A percentile compares a stretch with the other conserved stretches of the same genome.
Conservation (phyloP, 371 early-diverging fungal species). For the Haplosporangium sp. region DNA sequence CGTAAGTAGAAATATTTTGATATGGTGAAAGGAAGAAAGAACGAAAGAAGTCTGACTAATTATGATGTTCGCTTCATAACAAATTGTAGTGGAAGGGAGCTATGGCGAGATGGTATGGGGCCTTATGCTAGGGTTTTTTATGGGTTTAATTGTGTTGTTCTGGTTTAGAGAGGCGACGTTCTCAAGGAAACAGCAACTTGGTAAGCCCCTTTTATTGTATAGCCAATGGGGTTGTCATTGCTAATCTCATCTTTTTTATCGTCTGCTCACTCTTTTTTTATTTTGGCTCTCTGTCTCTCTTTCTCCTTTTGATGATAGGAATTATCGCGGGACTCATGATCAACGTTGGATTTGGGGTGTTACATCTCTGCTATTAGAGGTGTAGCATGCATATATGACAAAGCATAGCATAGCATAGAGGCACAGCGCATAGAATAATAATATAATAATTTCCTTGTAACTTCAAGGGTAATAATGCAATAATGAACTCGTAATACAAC, state of each 20-base stretch:
- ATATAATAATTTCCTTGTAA: too few species aligned
- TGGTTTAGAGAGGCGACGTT: slow-evolving; percentile 78
- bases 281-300: too few species aligned
- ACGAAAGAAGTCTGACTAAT: too few species aligned
- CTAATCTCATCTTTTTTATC: background rate
- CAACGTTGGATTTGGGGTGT: slow-evolving; percentile 73
- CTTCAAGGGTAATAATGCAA: too few species aligned
- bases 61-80: background rate
- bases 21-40: too few species aligned
- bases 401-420: too few species aligned
- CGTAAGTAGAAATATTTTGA: slow-evolving; percentile 43
- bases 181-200: slow-evolving; percentile 74
- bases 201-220: slow-evolving; percentile 43
- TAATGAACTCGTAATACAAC: too few species aligned
- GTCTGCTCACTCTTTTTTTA: too few species aligned
- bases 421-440: too few species aligned
- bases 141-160: slow-evolving; percentile 73
- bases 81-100: slow-evolving; percentile 61
- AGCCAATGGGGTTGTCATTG: background rate
- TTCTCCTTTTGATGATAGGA: slow-evolving; percentile 37
- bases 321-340: slow-evolving; percentile 75
- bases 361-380: slow-evolving; percentile 67
- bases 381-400: background rate
- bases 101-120: slow-evolving; percentile 76
- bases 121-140: slow-evolving; percentile 74